A percentile compares a stretch with the other conserved stretches of the same genome.
Evolutionary conservation across 2,329 filamentous ascomycete genomes (phyloP).

Genomic region (Lachnellula willkommii): DNA sequence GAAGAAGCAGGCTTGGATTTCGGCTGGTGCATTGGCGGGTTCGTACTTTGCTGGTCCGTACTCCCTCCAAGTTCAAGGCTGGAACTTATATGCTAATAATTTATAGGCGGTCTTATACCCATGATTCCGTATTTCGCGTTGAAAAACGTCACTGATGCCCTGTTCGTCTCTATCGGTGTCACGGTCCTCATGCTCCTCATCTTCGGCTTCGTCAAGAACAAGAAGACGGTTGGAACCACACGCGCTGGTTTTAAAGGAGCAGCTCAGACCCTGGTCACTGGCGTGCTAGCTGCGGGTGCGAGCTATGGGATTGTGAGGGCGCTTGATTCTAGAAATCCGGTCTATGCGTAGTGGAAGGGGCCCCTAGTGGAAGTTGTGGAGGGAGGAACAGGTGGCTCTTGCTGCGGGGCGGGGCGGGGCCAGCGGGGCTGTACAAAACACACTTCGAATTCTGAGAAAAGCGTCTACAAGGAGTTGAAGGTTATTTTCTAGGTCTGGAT

Average conservation of each 20-base stretch:
- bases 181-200: conserved; percentile 43
- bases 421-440: neutral
- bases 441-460: too few relatives aligned
- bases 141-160: conserved; percentile 35
- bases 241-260: conserved; percentile 53
- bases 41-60: conserved; percentile 32
- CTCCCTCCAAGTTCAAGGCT: neutral
- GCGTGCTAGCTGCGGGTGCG: conserved; percentile 59
- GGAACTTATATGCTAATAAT: conserved; percentile 1
- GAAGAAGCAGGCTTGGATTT: conserved; percentile 25
- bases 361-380: neutral
- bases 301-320: conserved; percentile 57
- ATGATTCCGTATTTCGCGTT: conserved; percentile 48
- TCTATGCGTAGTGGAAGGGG: neutral
- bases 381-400: neutral
- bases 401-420: neutral
- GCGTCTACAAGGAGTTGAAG: too few relatives aligned
- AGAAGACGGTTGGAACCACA: conserved; percentile 39
- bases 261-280: conserved; percentile 59
- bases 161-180: conserved; percentile 47
- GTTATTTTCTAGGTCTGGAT: too few relatives aligned
- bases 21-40: conserved; percentile 24
- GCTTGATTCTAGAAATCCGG: conserved; percentile 39
- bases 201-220: conserved; percentile 47
- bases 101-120: conserved; percentile 38